phyloP scores from a whole-genome alignment of 108 stramenopile genomes.

The Conticribra weissflogii region DNA sequence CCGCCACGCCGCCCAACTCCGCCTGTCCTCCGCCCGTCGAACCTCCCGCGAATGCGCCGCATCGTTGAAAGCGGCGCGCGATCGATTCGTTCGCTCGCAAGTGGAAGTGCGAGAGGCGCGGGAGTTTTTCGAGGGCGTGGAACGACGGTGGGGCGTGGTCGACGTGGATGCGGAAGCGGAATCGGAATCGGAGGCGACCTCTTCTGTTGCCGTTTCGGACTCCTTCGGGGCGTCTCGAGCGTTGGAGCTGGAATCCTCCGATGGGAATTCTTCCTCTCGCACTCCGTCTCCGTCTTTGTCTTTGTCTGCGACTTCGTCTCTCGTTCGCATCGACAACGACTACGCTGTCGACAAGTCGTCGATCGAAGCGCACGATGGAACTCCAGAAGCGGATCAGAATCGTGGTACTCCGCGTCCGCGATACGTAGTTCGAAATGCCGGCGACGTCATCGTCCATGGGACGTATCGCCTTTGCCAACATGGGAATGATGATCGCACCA shows the following conservation, averaged over 20 bases:
- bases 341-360: no score
- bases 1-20: neutral
- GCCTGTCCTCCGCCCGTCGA: neutral
- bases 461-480: constrained; percentile 1
- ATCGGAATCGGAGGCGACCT: neutral
- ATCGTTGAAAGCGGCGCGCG: neutral
- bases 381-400: no score
- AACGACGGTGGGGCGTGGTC: constrained; percentile 21
- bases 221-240: no score
- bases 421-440: constrained; percentile 4
- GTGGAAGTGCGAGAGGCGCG: constrained; percentile 4
- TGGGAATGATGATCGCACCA: no score
- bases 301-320: neutral
- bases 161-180: constrained; percentile 7
- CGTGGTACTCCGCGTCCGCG: neutral
- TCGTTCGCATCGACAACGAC: no score
- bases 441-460: constrained; percentile 11
- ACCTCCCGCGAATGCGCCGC: neutral
- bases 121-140: constrained; percentile 6
- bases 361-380: no score
- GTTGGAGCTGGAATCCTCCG: neutral
- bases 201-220: no score
- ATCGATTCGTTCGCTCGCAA: neutral
- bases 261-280: neutral
- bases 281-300: neutral